These are phyloP conservation scores for Calonectria ilicicola DNA, from an alignment of 2,329 filamentous ascomycete species.

Conservation along the genomic window DNA sequence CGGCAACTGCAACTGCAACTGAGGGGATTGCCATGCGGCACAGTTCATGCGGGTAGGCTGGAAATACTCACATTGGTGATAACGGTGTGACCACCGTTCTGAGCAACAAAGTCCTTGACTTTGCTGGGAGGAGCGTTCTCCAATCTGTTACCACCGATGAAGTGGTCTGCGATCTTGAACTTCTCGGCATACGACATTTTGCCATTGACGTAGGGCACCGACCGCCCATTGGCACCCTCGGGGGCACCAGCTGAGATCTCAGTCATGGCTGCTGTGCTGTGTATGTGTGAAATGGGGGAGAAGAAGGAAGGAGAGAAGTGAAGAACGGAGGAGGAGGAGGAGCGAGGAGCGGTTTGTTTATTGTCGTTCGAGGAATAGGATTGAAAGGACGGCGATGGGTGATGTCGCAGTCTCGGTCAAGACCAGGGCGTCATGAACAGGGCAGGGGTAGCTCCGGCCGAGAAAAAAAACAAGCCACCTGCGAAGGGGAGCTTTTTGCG, in stretches of 20 bases:
- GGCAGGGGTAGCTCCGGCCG: conserved; percentile 43
- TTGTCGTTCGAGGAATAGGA: conserved; percentile 38
- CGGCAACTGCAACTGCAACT: too few species aligned
- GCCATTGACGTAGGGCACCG: conserved; percentile 67
- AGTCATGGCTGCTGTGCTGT: conserved; percentile 57
- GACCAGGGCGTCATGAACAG: conserved; percentile 46
- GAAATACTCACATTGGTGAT: conserved; percentile 87
- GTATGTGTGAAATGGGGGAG: conserved; percentile 39
- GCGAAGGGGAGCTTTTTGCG: conserved; percentile 25
- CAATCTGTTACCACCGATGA: conserved; percentile 94
- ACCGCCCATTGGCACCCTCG: conserved; percentile 59
- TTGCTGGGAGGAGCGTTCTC: conserved; percentile 84
- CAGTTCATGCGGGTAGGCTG: neutral
- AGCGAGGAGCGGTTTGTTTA: conserved; percentile 26
- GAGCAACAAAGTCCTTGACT: conserved; percentile 95
- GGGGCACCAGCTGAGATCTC: conserved; percentile 55
- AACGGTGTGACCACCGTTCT: conserved; percentile 93
- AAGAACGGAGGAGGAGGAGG: conserved; percentile 12
- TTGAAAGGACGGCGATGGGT: conserved; percentile 27
- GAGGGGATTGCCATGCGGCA: neutral
- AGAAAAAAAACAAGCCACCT: conserved; percentile 32
- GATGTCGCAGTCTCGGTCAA: conserved; percentile 35
- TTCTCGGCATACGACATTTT: conserved; percentile 80
- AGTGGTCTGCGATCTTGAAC: conserved; percentile 88
- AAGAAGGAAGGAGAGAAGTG: conserved; percentile 19